These are phyloP conservation scores for Russula lepida DNA, from an alignment of 768 basidiomycete genomes.

Conservation along the genomic window DNA sequence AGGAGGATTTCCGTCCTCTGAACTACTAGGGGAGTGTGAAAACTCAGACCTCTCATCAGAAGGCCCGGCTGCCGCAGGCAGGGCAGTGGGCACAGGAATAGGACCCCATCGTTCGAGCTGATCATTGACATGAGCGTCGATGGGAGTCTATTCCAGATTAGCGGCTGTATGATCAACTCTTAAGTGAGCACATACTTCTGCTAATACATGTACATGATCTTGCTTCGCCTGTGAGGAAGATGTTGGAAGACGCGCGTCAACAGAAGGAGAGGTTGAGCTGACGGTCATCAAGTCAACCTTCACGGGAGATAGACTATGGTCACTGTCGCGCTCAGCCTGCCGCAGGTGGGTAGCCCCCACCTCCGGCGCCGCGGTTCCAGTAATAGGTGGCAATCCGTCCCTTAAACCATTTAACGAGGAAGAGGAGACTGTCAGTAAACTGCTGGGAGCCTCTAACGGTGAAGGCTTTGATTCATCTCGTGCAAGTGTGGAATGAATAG, in stretches of 20 bases:
- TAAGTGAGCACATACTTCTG: conserved; percentile 6
- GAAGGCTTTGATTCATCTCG: background rate
- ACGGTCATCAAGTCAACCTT: conserved; percentile 45
- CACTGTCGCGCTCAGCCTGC: conserved; percentile 27
- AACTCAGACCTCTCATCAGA: conserved; percentile 9
- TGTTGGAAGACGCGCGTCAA: background rate
- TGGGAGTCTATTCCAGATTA: conserved; percentile 1
- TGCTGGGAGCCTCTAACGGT: background rate
- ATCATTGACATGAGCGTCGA: background rate
- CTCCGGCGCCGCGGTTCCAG: background rate
- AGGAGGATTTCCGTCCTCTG: background rate
- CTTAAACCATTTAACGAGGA: background rate
- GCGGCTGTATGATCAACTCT: background rate
- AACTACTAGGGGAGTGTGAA: background rate
- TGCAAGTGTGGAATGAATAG: background rate
- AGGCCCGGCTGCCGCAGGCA: background rate
- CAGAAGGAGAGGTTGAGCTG: conserved; percentile 28
- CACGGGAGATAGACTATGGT: conserved; percentile 52
- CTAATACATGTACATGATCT: background rate
- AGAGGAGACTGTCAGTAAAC: background rate
- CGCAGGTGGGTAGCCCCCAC: background rate
- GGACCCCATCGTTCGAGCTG: conserved; percentile 13
- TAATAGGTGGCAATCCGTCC: background rate
- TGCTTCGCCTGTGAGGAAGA: conserved; percentile 12
- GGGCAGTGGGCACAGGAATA: background rate